These are phyloP conservation scores for Beta vulgaris DNA, from an alignment of 148 eudicot species.

Conservation along the genomic window DNA sequence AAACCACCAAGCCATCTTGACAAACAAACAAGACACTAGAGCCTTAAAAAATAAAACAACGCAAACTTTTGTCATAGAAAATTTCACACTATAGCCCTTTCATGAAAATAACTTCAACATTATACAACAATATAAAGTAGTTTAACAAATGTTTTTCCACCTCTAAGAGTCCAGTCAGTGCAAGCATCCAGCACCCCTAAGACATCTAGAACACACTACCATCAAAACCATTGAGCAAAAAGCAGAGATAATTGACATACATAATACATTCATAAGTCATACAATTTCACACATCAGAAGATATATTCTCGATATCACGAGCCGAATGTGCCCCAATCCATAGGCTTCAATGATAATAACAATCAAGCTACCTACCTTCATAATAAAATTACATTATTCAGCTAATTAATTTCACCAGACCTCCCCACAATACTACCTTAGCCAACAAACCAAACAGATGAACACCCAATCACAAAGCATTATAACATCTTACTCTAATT, in stretches of 20 bases:
- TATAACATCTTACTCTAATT: background rate
- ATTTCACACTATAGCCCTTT: background rate
- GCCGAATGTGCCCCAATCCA: background rate
- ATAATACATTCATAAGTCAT: background rate
- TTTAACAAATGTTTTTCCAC: background rate
- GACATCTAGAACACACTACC: background rate
- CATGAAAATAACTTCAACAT: background rate
- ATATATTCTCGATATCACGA: too few relatives aligned
- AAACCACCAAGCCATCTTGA: background rate
- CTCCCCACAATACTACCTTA: background rate
- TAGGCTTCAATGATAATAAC: background rate
- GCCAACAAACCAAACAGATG: background rate
- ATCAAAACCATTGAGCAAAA: background rate
- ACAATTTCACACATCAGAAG: background rate
- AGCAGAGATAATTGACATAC: background rate
- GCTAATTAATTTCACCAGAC: background rate
- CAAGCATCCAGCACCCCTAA: background rate
- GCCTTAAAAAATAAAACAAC: background rate
- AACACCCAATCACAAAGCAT: background rate
- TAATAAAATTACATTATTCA: background rate
- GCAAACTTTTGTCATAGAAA: background rate
- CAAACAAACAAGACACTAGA: background rate
- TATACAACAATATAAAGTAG: background rate
- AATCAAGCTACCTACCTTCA: background rate
- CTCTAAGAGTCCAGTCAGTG: background rate